Percentiles rank a stretch among this genome's conserved stretches.
Conservation (phyloP, 495 filamentous ascomycete genomes). For the Daldinia vernicosa region DNA sequence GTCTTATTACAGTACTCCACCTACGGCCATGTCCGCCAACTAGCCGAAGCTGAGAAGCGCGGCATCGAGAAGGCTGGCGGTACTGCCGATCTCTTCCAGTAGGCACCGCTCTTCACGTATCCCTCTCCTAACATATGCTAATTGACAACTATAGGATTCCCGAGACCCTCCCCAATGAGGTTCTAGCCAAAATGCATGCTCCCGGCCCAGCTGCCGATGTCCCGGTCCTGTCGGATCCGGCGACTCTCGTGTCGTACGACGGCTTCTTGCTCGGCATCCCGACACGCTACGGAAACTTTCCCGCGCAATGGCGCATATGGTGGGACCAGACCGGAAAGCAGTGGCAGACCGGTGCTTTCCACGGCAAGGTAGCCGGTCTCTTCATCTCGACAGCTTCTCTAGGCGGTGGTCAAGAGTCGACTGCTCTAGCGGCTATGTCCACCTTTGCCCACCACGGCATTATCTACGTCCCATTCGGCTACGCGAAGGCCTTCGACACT, state of each 20-base stretch:
- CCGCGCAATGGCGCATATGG: slow-evolving; percentile 92
- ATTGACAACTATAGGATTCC: slow-evolving; percentile 63
- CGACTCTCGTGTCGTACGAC: slow-evolving; percentile 79
- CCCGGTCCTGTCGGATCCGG: slow-evolving; percentile 69
- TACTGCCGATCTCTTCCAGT: slow-evolving; percentile 82
- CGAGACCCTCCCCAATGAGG: slow-evolving; percentile 86
- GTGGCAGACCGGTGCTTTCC: slow-evolving; percentile 76
- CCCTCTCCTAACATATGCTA: neutral
- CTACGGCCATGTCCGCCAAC: slow-evolving; percentile 87
- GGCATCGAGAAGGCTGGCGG: slow-evolving; percentile 92
- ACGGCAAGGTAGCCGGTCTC: slow-evolving; percentile 90
- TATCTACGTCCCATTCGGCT: slow-evolving; percentile 94
- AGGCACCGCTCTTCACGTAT: slow-evolving; percentile 42
- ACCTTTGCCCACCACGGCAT: slow-evolving; percentile 94
- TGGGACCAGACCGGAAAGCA: slow-evolving; percentile 83
- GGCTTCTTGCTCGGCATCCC: slow-evolving; percentile 95
- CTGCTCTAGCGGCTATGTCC: slow-evolving; percentile 80
- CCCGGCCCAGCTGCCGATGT: slow-evolving; percentile 74
- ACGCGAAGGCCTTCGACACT: slow-evolving; percentile 77
- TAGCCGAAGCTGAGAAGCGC: slow-evolving; percentile 87
- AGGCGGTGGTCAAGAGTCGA: slow-evolving; percentile 95
- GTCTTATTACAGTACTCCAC: slow-evolving; percentile 78
- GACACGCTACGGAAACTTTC: slow-evolving; percentile 98
- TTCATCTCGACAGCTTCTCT: slow-evolving; percentile 85
- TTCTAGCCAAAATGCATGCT: slow-evolving; percentile 86